Percentiles rank a stretch among this genome's conserved stretches.
Conservation (phyloP, 768 basidiomycete species). For the Mycena latifolia region DNA sequence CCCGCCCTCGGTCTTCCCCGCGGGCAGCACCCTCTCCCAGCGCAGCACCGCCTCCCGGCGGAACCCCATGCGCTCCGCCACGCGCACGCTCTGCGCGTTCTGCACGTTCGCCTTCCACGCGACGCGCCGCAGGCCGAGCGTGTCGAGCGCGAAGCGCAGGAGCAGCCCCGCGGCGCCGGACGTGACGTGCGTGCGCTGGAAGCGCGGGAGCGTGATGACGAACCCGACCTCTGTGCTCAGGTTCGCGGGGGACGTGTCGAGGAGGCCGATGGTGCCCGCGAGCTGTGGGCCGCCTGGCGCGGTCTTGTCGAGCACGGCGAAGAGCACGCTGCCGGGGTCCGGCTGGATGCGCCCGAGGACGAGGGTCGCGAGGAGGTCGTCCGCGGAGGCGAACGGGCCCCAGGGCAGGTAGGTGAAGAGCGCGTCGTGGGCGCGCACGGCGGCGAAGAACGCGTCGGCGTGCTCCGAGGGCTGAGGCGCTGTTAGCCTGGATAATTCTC, state of each 20-base stretch:
- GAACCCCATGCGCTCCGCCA: conserved; percentile 74
- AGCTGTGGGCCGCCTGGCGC: conserved; percentile 44
- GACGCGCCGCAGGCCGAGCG: conserved; percentile 70
- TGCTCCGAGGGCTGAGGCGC: conserved; percentile 58
- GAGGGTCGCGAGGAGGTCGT: conserved; percentile 51
- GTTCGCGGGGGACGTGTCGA: conserved; percentile 56
- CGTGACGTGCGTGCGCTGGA: conserved; percentile 75
- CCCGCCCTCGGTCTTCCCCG: conserved; percentile 50
- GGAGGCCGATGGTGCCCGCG: conserved; percentile 66
- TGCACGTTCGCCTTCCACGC: conserved; percentile 68
- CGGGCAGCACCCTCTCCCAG: conserved; percentile 66
- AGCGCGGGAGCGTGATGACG: conserved; percentile 65
- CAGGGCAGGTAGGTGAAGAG: conserved; percentile 63
- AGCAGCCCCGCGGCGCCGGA: conserved; percentile 65
- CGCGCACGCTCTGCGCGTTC: conserved; percentile 61
- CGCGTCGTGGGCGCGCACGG: conserved; percentile 49
- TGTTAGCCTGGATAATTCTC: neutral
- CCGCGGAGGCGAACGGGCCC: conserved; percentile 56
- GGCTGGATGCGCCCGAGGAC: conserved; percentile 50
- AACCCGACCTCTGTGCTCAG: conserved; percentile 67
- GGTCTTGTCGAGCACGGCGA: conserved; percentile 65
- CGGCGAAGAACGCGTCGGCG: conserved; percentile 52
- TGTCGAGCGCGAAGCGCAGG: conserved; percentile 62
- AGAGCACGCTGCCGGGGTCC: conserved; percentile 54
- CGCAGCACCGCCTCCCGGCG: conserved; percentile 61